phyloP scores from a whole-genome alignment of 2,329 filamentous ascomycete species.

The Aspergillus quadrilineatus region DNA sequence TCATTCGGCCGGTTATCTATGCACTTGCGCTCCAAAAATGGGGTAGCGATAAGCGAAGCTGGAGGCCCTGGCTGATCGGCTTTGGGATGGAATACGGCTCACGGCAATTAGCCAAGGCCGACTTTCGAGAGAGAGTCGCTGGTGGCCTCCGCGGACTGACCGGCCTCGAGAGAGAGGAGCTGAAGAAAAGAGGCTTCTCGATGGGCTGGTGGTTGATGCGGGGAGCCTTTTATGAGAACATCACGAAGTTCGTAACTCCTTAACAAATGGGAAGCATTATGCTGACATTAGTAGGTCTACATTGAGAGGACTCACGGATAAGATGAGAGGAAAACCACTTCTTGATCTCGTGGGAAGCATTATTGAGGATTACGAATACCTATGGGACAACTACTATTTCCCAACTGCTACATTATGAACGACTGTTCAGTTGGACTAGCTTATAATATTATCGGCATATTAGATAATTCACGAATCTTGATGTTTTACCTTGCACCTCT shows the following conservation, averaged over 20 bases:
- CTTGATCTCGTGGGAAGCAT: constrained; percentile 80
- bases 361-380: constrained; percentile 91
- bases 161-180: constrained; percentile 83
- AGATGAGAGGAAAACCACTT: constrained; percentile 70
- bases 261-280: not conserved
- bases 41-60: constrained; percentile 71
- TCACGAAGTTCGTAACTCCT: constrained; percentile 61
- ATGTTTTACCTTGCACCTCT: too few relatives aligned
- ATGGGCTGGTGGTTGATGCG: constrained; percentile 96
- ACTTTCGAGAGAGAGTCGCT: constrained; percentile 62
- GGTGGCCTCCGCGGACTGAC: constrained; percentile 75
- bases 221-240: constrained; percentile 92
- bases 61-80: constrained; percentile 89
- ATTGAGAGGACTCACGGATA: constrained; percentile 68
- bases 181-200: constrained; percentile 81
- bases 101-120: constrained; percentile 73
- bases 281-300: constrained; percentile 49
- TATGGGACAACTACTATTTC: constrained; percentile 99
- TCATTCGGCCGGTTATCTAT: constrained; percentile 83
- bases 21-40: constrained; percentile 76
- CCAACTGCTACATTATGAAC: constrained; percentile 56
- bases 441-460: too few relatives aligned
- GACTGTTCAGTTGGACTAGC: too few relatives aligned
- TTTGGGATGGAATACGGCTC: constrained; percentile 83
- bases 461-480: too few relatives aligned